Evolutionary conservation across 2,329 filamentous ascomycete species (phyloP).

Genomic region (Paradendryphiella salina): DNA sequence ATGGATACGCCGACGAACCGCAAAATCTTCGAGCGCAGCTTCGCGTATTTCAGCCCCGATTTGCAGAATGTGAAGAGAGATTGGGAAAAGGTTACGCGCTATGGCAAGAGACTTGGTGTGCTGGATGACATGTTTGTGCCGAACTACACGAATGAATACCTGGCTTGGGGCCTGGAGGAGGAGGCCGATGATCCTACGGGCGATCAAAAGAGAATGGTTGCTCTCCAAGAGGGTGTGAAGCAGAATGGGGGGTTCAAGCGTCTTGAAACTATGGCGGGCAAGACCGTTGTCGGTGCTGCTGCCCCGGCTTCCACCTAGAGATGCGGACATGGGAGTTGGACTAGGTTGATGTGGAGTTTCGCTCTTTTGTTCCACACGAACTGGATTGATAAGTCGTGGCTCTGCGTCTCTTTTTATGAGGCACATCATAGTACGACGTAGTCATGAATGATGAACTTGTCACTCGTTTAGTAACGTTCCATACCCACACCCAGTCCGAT

Average conservation of each 20-base stretch:
- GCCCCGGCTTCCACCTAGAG: slow-evolving; percentile 10
- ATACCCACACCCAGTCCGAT: too few relatives aligned
- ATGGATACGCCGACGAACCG: slow-evolving; percentile 70
- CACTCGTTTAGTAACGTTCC: too few relatives aligned
- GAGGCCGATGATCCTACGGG: slow-evolving; percentile 69
- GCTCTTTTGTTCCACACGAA: slow-evolving; percentile 1
- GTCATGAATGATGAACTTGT: too few relatives aligned
- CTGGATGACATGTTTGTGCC: slow-evolving; percentile 65
- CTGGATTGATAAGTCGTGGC: background rate
- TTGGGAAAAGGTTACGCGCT: slow-evolving; percentile 76
- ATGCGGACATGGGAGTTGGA: too few relatives aligned
- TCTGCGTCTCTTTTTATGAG: too few relatives aligned
- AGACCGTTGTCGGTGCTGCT: slow-evolving; percentile 23
- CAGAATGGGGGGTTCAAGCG: slow-evolving; percentile 66
- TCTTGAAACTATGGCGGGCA: slow-evolving; percentile 36
- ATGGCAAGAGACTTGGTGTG: slow-evolving; percentile 73
- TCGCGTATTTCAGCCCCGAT: slow-evolving; percentile 74
- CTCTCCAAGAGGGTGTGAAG: slow-evolving; percentile 69
- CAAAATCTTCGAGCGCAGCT: slow-evolving; percentile 80
- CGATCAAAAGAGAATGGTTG: slow-evolving; percentile 75
- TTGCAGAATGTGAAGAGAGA: slow-evolving; percentile 74
- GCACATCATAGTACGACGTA: too few relatives aligned
- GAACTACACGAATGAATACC: slow-evolving; percentile 75
- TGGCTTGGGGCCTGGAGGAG: slow-evolving; percentile 66
- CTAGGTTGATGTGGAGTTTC: background rate